Conservation (phyloP, 2,329 filamentous ascomycete genomes). For the Tolypocladium ovalisporum region DNA sequence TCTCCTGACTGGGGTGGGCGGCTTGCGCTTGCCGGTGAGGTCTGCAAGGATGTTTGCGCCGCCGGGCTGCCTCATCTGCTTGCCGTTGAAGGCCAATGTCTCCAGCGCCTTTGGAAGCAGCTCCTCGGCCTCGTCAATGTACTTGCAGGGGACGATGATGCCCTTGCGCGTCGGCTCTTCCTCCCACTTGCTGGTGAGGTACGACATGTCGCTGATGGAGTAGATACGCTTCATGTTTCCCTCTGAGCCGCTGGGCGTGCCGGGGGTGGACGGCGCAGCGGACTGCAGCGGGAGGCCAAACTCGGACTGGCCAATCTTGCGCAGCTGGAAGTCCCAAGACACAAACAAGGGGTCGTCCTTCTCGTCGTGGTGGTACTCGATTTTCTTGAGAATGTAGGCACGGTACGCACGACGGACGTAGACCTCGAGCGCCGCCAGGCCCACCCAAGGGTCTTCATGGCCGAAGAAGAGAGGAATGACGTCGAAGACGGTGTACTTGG, state of each 20-base stretch:
- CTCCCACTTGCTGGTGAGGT: slow-evolving; percentile 61
- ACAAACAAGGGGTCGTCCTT: slow-evolving; percentile 58
- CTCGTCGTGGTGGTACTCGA: slow-evolving; percentile 82
- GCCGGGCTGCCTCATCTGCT: slow-evolving; percentile 43
- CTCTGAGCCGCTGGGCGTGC: slow-evolving; percentile 52
- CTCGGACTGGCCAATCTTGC: slow-evolving; percentile 86
- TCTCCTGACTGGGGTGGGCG: slow-evolving; percentile 17
- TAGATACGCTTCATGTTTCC: slow-evolving; percentile 68
- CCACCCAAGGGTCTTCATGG: slow-evolving; percentile 89
- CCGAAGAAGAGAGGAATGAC: slow-evolving; percentile 92
- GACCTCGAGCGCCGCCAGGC: slow-evolving; percentile 84
- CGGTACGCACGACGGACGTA: slow-evolving; percentile 95
- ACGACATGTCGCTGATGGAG: slow-evolving; percentile 96
- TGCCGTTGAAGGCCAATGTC: slow-evolving; percentile 53
- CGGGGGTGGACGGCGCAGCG: slow-evolving; percentile 73
- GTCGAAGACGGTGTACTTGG: slow-evolving; percentile 96
- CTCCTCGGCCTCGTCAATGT: slow-evolving; percentile 90
- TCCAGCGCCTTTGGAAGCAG: slow-evolving; percentile 75
- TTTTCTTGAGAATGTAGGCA: slow-evolving; percentile 81
- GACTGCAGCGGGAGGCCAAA: slow-evolving; percentile 74
- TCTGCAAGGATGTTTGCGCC: slow-evolving; percentile 56
- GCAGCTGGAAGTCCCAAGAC: slow-evolving; percentile 91
- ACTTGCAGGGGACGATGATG: slow-evolving; percentile 87
- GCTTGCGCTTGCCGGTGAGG: slow-evolving; percentile 61
- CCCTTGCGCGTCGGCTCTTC: slow-evolving; percentile 79